Evolutionary conservation across 768 basidiomycete species (phyloP), one percentile per base, ranked within the genome.

Genomic region (Pluteus cervinus): DNA sequence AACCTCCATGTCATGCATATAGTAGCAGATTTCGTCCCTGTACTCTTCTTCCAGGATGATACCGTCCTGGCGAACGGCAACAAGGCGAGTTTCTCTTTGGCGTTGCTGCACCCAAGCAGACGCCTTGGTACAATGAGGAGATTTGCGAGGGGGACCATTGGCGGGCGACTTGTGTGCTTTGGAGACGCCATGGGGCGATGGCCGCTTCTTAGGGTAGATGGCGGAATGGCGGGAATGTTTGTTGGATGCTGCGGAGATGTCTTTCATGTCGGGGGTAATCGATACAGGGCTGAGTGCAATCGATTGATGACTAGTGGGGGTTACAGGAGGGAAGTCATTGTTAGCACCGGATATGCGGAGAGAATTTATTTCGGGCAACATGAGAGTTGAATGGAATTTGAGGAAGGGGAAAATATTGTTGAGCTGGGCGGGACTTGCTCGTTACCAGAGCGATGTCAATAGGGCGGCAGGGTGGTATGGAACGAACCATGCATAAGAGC

Each of bases 1-100:
- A 50, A 97, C 96, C 89, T 99, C 94, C 90, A 96, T 96, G 58
- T 87, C 81, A 59, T 86, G 84, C 96, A 98, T 97, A 65, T 97
- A 96, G 39, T 69, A 73, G 40, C 79, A 73, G 41, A 98, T 92
- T 54, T 99, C 96, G 33, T 91, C 86, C 25, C 81, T 76, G 56
- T 99, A 98, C 61, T 98, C 94, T 55, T 91, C 89, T 65, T 98
- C 96, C 48, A 93, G 70, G 42, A 91, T 72, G 38, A 84, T 73
- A 31, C 82, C 80, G 49, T 86, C 79, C 48, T 75, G 67, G 29
- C 84, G 77, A 51, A 81, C 68, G 24, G 80, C 84, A 41, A 68
- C 66, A 29, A 81, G 75, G 54, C 83, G 83, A 11, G 71, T 73
- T 43, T 82, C 76, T 35, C 82, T 77, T 52, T 81, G 81, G 41